These are phyloP conservation scores for Gryganskiella cystojenkinii DNA, from an alignment of 192 early-diverging fungal species.

Conservation along the genomic window DNA sequence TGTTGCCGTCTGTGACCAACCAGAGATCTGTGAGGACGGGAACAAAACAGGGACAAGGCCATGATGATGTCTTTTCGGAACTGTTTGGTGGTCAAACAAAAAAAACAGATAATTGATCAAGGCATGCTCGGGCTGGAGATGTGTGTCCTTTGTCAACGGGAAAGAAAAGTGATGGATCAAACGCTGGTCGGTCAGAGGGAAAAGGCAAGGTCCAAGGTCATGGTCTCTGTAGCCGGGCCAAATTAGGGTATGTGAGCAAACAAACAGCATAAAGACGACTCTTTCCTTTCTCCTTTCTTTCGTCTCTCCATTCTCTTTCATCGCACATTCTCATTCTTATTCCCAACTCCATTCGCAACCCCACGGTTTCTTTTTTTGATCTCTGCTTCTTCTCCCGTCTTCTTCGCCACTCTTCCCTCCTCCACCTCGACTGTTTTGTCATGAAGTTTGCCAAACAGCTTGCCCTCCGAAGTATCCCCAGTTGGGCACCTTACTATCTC, in stretches of 20 bases:
- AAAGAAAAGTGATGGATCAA: too few species aligned
- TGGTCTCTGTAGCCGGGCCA: too few species aligned
- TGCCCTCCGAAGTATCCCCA: conserved; percentile 60
- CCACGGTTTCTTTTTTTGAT: background rate
- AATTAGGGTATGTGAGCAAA: background rate
- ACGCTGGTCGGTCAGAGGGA: too few species aligned
- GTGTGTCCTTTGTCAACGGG: too few species aligned
- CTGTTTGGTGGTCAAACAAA: too few species aligned
- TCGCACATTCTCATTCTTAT: conserved; percentile 1
- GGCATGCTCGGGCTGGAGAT: too few species aligned
- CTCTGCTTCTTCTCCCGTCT: background rate
- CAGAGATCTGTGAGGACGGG: too few species aligned
- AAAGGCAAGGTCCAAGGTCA: too few species aligned
- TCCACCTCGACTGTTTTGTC: background rate
- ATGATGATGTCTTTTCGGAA: too few species aligned
- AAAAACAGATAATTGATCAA: too few species aligned
- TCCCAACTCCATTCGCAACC: background rate
- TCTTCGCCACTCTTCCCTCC: background rate
- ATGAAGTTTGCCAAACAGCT: conserved; percentile 73
- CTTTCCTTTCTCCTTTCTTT: background rate
- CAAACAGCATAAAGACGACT: background rate
- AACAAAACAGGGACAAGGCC: too few species aligned
- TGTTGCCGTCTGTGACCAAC: too few species aligned
- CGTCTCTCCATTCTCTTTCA: background rate
- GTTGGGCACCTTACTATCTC: conserved; percentile 62